A percentile compares a stretch with the other conserved stretches of the same genome.
These are phyloP conservation scores for Bipolaris gigantea DNA, from an alignment of 2,329 filamentous ascomycete genomes.

Conservation along the genomic window DNA sequence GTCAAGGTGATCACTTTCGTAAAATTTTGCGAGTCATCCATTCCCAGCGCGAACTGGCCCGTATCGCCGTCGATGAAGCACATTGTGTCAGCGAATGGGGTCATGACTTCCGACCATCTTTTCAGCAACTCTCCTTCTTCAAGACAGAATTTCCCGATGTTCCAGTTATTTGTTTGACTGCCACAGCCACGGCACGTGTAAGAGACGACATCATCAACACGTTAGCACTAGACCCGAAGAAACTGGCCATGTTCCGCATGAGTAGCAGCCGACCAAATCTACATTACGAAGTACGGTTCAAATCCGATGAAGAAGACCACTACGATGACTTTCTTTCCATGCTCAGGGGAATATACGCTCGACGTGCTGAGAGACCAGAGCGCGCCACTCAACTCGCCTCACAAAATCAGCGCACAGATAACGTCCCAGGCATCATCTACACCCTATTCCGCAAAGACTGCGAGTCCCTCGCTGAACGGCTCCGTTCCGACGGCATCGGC, in stretches of 20 bases:
- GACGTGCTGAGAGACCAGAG: conserved; percentile 61
- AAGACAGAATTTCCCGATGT: conserved; percentile 78
- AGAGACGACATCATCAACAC: conserved; percentile 79
- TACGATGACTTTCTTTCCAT: conserved; percentile 75
- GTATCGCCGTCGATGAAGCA: conserved; percentile 89
- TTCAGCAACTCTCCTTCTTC: conserved; percentile 86
- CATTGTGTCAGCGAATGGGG: conserved; percentile 99
- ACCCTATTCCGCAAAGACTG: conserved; percentile 75
- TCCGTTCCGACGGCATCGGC: conserved; percentile 70
- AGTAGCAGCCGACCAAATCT: conserved; percentile 82
- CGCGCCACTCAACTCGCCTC: conserved; percentile 62
- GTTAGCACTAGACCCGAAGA: conserved; percentile 66
- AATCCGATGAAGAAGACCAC: conserved; percentile 72
- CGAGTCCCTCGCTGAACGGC: conserved; percentile 66
- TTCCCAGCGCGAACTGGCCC: conserved; percentile 78
- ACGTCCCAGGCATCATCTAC: conserved; percentile 78
- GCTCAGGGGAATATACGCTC: conserved; percentile 71
- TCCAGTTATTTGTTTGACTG: conserved; percentile 89
- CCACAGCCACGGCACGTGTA: conserved; percentile 81
- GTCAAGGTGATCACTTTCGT: conserved; percentile 75
- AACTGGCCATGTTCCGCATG: conserved; percentile 76
- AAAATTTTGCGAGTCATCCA: conserved; percentile 72
- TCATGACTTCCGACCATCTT: conserved; percentile 93
- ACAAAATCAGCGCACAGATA: conserved; percentile 57
- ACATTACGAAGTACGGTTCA: conserved; percentile 87